Base-by-base conservation (phyloP, 1,139 yeast genomes). In the Saccharomyces hybrid region DNA sequence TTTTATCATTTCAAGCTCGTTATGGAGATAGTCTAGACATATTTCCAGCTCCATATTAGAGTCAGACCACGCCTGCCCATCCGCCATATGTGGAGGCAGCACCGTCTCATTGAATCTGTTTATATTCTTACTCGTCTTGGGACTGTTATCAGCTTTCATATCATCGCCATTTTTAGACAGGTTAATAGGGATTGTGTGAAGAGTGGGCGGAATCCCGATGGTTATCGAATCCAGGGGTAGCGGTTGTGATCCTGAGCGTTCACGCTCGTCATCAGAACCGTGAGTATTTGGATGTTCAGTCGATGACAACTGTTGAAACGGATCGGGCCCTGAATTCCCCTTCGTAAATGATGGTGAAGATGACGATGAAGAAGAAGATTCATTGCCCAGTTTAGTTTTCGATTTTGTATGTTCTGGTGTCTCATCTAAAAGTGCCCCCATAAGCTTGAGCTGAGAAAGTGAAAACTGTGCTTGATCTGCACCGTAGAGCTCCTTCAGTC, bases 221-320 rank as follows among this genome's bases (percentile, higher is more conserved):
- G 56, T 55, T 11, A 58, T 57, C 13, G 59, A 57, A 49, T 58
- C 61, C 25, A 58, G 46, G 11, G 61, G 61, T 16, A 57, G 59
- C 6, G 56, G 58, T 47, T 55, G 55, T 9, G 31, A 11, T 14
- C 25, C 26, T 16, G 32, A 28, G 23, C 4, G 23, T 20, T 20
- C 23, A 38, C 5, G 42, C 42, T 38, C 42, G 3, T 38, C 42
- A 16, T 38, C 42, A 16, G 42, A 38, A 16, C 42, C 11, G 23
- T 38, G 5, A 11, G 20, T 4, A 16, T 38, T 38, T 14, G 13
- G 25, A 38, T 16, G 42, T 38, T 16, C 42, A 4, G 11, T 11
- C 5, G 42, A 38, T 16, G 42, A 38, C 6, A 38, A 38, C 42
- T 38, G 42, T 38, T 38, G 42, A 8, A 38, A 38, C 11, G 23